Evolutionary conservation across 805 yeast species (phyloP), one percentile per base, ranked within the genome.

Genomic region (Ogataea henricii): DNA sequence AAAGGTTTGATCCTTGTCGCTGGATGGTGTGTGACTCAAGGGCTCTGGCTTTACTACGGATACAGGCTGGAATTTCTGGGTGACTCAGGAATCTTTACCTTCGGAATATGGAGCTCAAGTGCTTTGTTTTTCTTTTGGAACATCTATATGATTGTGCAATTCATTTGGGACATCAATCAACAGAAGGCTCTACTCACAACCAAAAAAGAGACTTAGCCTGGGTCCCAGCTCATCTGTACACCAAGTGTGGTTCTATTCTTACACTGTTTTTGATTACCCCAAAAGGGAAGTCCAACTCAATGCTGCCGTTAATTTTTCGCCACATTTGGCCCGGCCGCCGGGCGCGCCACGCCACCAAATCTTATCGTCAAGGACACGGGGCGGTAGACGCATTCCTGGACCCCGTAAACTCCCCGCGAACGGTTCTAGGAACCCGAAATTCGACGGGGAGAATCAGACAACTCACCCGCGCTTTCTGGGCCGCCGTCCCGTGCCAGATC

Each of bases 1-100:
- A 69, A 66, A 42, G 87, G 87, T 1, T 2, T 73, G 0, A 12
- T 66, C 0, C 70, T 78, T 33, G 51, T 81, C 1, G 47, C 63
- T 0, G 59, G 81, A 4, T 94, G 99, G 99, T 64, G 85, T 0
- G 45, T 67, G 0, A 68, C 88, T 0, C 97, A 92, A 65, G 91
- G 76, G 0, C 43, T 73, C 3, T 92, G 99, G 99, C 73, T 92
- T 22, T 76, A 66, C 42, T 81, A 77, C 64, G 98, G 91, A 1
- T 92, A 83, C 68, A 70, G 74, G 32, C 71, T 92, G 37, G 99
- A 92, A 65, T 92, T 92, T 56, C 66, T 83, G 37, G 97, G 97
- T 0, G 59, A 68, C 29, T 69, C 78, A 1, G 51, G 40, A 22
- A 53, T 59, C 1, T 63, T 65, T 45, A 48, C 54, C 1, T 17